A percentile compares a stretch with the other conserved stretches of the same genome.
Evolutionary conservation across 1,139 yeast species (phyloP).

Genomic region (Sugiyamaella japonica): DNA sequence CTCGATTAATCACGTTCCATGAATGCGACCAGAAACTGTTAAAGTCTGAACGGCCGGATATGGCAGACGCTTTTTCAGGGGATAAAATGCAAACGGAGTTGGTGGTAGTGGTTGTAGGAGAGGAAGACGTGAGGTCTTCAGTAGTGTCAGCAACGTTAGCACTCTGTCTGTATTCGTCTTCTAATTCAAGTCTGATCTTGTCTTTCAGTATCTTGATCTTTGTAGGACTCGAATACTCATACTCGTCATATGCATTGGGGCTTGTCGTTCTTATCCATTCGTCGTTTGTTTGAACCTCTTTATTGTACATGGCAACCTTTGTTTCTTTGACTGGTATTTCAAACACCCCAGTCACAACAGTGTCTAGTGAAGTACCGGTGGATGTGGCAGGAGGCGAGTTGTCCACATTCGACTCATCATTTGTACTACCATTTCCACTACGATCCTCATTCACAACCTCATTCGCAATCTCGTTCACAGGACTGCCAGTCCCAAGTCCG

Average conservation of each 20-base stretch:
- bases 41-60: slow-evolving; percentile 16
- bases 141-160: slow-evolving; percentile 1
- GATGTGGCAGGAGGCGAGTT: neutral
- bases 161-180: slow-evolving; percentile 18
- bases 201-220: slow-evolving; percentile 13
- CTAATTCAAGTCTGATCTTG: slow-evolving; percentile 18
- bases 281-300: slow-evolving; percentile 34
- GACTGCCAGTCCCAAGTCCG: slow-evolving; percentile 16
- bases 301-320: slow-evolving; percentile 31
- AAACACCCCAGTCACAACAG: slow-evolving; percentile 22
- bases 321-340: slow-evolving; percentile 25
- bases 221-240: neutral
- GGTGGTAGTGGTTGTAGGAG: neutral
- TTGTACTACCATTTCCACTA: neutral
- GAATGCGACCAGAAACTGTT: slow-evolving; percentile 42
- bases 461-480: neutral
- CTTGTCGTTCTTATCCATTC: slow-evolving; percentile 3
- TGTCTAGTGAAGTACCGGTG: slow-evolving; percentile 6
- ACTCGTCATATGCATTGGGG: slow-evolving; percentile 1
- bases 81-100: neutral
- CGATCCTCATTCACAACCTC: neutral
- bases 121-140: neutral
- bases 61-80: slow-evolving; percentile 3
- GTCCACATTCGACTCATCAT: neutral
- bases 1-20: slow-evolving; percentile 45